Evolutionary conservation across 2,329 filamentous ascomycete genomes (phyloP).

Genomic region (Fusarium duplospermum): DNA sequence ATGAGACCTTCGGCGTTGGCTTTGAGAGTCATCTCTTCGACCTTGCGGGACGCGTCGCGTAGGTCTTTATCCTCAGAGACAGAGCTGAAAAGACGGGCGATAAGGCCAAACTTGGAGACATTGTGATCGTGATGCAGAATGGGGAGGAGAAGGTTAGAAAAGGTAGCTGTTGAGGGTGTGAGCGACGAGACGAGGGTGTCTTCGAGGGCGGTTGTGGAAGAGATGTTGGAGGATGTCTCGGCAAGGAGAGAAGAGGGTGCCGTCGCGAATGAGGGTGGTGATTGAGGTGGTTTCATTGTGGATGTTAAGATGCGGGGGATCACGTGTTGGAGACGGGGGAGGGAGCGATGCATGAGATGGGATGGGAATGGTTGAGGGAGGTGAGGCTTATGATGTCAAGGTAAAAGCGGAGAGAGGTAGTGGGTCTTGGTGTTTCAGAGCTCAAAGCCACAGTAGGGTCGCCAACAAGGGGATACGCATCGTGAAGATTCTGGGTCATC

Average conservation of each 20-base stretch:
- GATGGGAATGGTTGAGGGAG: background rate
- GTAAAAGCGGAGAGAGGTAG: background rate
- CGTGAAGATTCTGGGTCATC: no score
- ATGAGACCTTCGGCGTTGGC: conserved; percentile 35
- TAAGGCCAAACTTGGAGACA: conserved; percentile 20
- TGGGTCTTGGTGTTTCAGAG: conserved; percentile 24
- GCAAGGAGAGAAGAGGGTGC: conserved; percentile 26
- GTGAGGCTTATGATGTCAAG: conserved; percentile 13
- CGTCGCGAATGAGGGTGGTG: conserved; percentile 35
- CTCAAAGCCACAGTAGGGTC: background rate
- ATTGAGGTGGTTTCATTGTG: conserved; percentile 38
- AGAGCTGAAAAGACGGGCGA: conserved; percentile 42
- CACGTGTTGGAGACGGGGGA: background rate
- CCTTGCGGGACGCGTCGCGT: conserved; percentile 44
- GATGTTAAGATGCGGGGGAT: accelerated
- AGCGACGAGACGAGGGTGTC: conserved; percentile 34
- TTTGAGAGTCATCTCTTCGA: conserved; percentile 36
- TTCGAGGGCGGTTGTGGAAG: conserved; percentile 29
- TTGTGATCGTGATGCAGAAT: conserved; percentile 39
- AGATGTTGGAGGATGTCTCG: conserved; percentile 50
- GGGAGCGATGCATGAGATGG: background rate
- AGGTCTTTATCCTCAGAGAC: conserved; percentile 39
- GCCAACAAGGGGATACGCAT: no score
- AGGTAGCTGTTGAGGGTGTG: conserved; percentile 35
- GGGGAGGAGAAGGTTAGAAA: conserved; percentile 33